Evolutionary conservation across 2,329 filamentous ascomycete species (phyloP).

Genomic region (Trichoderma aggressivum): DNA sequence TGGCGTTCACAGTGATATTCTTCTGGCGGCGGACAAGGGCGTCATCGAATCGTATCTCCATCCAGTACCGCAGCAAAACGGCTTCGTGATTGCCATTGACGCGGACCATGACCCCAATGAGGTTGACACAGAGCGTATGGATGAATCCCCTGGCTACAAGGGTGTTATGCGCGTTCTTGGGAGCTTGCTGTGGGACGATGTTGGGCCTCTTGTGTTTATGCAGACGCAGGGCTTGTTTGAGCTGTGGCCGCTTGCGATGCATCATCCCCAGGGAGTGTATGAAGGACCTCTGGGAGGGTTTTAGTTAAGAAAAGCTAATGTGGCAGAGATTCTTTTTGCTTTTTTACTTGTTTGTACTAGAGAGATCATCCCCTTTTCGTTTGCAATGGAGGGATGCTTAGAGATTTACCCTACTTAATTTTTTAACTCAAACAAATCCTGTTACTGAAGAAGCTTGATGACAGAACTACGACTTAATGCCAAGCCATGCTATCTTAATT

Average conservation of each 20-base stretch:
- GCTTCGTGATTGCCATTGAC: constrained; percentile 25
- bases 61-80: constrained; percentile 14
- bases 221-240: constrained; percentile 20
- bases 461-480: not conserved
- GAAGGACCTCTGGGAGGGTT: constrained; percentile 17
- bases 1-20: not conserved
- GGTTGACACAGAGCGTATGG: not conserved
- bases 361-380: not conserved
- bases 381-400: not conserved
- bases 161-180: constrained; percentile 24
- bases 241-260: constrained; percentile 27
- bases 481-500: not conserved
- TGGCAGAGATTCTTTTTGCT: not conserved
- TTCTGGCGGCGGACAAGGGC: constrained; percentile 27
- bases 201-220: constrained; percentile 21
- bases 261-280: constrained; percentile 21
- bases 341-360: not conserved
- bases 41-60: constrained; percentile 27
- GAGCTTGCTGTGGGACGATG: constrained; percentile 28
- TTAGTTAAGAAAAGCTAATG: not conserved
- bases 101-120: not conserved
- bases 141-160: constrained; percentile 22
- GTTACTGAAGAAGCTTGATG: not conserved
- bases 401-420: not conserved
- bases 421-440: not conserved